Evolutionary conservation across 2,329 filamentous ascomycete genomes (phyloP).

Genomic region (Ascochyta lentis): DNA sequence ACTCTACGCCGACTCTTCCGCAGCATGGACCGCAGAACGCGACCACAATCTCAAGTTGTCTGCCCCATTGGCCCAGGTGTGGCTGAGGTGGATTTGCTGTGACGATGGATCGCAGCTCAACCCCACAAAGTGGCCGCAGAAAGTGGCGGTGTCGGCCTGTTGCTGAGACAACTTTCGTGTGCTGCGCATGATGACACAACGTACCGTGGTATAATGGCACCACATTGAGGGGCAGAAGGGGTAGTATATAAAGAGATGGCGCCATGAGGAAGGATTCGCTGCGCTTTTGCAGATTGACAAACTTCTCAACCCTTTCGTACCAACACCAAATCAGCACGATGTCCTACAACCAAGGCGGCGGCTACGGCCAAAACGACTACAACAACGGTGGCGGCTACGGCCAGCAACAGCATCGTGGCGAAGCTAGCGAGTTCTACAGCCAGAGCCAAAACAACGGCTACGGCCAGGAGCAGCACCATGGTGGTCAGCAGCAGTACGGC

Average conservation of each 20-base stretch:
- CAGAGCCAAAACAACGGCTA: conserved; percentile 19
- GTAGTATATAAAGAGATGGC: conserved; percentile 10
- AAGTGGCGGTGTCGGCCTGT: conserved; percentile 20
- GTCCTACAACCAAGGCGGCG: conserved; percentile 14
- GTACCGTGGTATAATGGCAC: conserved; percentile 5
- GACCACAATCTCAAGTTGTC: conserved; percentile 8
- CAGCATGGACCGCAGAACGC: conserved; percentile 10
- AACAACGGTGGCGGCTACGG: conserved; percentile 19
- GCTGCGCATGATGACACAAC: conserved; percentile 10
- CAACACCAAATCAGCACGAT: not conserved
- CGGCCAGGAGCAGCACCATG: not conserved
- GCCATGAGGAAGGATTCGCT: not conserved
- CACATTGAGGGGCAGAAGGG: conserved; percentile 3
- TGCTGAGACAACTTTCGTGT: conserved; percentile 18
- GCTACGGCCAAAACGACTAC: conserved; percentile 11
- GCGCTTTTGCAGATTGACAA: conserved; percentile 1
- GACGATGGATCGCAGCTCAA: conserved; percentile 9
- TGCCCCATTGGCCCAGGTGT: conserved; percentile 15
- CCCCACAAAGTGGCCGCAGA: conserved; percentile 16
- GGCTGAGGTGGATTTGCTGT: conserved; percentile 16
- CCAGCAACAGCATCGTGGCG: conserved; percentile 18
- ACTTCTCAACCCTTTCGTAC: not conserved
- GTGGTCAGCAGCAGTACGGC: no score
- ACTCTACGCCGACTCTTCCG: conserved; percentile 14
- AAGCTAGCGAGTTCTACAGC: conserved; percentile 24